Evolutionary conservation across 495 filamentous ascomycete species (phyloP).

Genomic region (Amniculicola lignicola): DNA sequence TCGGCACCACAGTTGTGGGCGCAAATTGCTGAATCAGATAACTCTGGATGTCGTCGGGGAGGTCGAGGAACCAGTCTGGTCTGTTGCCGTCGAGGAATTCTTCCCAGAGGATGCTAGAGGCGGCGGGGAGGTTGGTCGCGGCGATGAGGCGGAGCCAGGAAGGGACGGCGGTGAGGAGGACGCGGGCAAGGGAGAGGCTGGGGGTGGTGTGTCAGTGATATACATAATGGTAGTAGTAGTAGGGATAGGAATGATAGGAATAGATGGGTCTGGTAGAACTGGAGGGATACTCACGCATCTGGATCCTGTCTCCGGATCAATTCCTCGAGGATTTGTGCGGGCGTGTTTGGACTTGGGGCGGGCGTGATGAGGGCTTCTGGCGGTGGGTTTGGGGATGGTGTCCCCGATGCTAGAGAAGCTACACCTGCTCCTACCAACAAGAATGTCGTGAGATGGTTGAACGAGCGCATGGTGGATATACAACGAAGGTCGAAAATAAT

Average conservation of each 20-base stretch:
- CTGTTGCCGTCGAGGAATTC: constrained; percentile 32
- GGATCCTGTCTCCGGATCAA: constrained; percentile 1
- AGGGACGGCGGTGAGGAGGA: constrained; percentile 30
- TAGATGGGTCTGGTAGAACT: background rate
- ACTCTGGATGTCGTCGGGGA: constrained; percentile 29
- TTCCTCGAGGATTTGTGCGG: background rate
- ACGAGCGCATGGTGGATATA: too few species aligned
- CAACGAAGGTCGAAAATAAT: too few species aligned
- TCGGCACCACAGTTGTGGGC: constrained; percentile 20
- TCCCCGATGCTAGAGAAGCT: too few species aligned
- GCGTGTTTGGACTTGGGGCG: too few species aligned
- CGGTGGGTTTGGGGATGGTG: too few species aligned
- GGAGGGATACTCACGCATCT: constrained; percentile 8
- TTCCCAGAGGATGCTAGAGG: constrained; percentile 23
- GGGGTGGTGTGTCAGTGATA: background rate
- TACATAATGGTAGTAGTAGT: background rate
- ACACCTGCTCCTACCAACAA: too few species aligned
- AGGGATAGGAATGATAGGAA: too few species aligned
- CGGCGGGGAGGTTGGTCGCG: constrained; percentile 28
- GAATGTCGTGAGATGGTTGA: too few species aligned
- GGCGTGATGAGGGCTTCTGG: too few species aligned
- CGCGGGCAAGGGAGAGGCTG: constrained; percentile 25
- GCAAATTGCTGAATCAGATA: constrained; percentile 30
- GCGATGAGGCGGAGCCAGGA: constrained; percentile 24
- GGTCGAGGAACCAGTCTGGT: constrained; percentile 25